Evolutionary conservation across 257 asterid species (phyloP).

Genomic region (Galeopsis tetrahit): DNA sequence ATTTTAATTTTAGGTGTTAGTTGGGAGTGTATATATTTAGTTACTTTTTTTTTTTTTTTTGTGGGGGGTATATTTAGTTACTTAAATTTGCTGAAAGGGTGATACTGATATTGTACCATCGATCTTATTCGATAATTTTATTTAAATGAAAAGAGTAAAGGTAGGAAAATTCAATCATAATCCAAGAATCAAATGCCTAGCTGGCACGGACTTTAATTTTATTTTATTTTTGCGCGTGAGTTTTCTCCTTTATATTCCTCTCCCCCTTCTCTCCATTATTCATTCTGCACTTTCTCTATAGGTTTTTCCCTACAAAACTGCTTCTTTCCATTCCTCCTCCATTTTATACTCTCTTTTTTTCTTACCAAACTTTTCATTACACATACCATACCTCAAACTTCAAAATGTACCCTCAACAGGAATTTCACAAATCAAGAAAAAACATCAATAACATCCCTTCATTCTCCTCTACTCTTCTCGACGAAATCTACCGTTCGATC

Average conservation of each 20-base stretch:
- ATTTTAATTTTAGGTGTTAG: no score
- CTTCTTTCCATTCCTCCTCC: no score
- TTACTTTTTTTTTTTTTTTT: no score
- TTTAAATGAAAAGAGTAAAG: neutral
- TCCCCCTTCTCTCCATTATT: slow-evolving; percentile 25
- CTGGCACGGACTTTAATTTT: slow-evolving; percentile 40
- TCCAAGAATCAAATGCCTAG: slow-evolving; percentile 34
- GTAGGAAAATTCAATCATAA: neutral
- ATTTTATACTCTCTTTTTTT: no score
- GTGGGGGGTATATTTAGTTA: no score
- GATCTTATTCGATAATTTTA: no score
- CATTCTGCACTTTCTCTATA: no score
- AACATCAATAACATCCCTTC: slow-evolving; percentile 47
- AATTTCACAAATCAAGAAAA: slow-evolving; percentile 38
- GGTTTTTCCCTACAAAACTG: no score
- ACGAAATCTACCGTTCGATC: slow-evolving; percentile 86
- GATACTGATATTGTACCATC: no score
- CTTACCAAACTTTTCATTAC: no score
- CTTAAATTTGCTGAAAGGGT: no score
- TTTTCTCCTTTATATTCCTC: slow-evolving; percentile 34
- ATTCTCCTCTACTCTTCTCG: slow-evolving; percentile 84
- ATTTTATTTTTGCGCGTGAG: slow-evolving; percentile 37
- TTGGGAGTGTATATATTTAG: no score
- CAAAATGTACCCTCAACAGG: slow-evolving; percentile 51
- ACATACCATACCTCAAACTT: neutral